Base-by-base conservation (phyloP, 73 alveolate genomes). In the Paramecium tetraurelia region DNA sequence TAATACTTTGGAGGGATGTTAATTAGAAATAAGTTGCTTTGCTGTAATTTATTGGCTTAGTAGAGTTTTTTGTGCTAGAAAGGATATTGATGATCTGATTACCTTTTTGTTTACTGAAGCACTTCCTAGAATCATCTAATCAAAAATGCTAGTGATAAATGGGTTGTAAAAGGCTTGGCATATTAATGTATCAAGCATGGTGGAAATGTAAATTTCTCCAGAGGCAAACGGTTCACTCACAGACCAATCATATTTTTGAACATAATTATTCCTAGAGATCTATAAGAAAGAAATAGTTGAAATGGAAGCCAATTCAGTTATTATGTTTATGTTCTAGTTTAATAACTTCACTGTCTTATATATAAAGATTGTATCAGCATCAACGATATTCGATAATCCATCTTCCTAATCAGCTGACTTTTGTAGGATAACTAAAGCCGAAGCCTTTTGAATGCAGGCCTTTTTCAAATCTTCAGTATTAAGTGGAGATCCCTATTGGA, bases 141-240 rank as follows among this genome's bases (percentile, higher is more conserved):
- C 98, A 22, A 98, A 77, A 33, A 97, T 97, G 69, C 97, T 97
- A n/a, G 98, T 95, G 29, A 98, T 97, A 85, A 95, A 96, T 0
- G 99, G 99, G 85, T 96, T 96, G 94, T 97, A 98, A 95, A 93
- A 97, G 10, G 99, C 99, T 86, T 98, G 95, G 70, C 99, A 98
- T 87, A 97, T 96, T 84, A 98, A 93, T 20, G 99, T 96, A 85
- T 98, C 99, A n/a, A 98, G 93, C 96, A 98, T 93, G 9, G 97
- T 88, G 14, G 98, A 94, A 53, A 98, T 96, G 90, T 94, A 98
- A 9, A 98, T 96, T 93, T 98, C 99, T 5, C 99, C 99, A 14
- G 98, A 95, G 0, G 99, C 99, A 94, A 98, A 98, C 29, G 99
- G 98, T 75, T 95, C 97, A 71, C 99, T 96, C 38, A 93, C 92